phyloP scores from a whole-genome alignment of 768 basidiomycete genomes.

The Leccinum subgranulosum region DNA sequence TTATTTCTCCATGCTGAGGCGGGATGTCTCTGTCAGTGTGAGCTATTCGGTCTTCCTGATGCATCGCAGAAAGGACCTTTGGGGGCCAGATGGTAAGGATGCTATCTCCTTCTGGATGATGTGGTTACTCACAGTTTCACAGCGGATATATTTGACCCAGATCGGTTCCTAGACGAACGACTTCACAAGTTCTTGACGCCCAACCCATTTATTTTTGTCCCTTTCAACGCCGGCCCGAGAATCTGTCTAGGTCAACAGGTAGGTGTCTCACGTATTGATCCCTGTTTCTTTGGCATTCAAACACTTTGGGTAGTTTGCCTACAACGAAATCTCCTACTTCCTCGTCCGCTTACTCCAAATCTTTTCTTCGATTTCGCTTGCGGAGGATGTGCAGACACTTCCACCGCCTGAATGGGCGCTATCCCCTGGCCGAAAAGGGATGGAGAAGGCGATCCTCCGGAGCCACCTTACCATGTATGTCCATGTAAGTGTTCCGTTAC shows the following conservation, averaged over 20 bases:
- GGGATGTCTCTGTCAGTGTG: slow-evolving; percentile 25
- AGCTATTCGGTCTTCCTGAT: slow-evolving; percentile 50
- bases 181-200: slow-evolving; percentile 50
- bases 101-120: neutral
- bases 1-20: neutral
- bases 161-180: slow-evolving; percentile 62
- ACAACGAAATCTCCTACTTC: slow-evolving; percentile 62
- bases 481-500: slow-evolving; percentile 31
- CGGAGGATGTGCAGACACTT: slow-evolving; percentile 41
- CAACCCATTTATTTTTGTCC: slow-evolving; percentile 51
- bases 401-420: slow-evolving; percentile 46
- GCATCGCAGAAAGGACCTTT: slow-evolving; percentile 61
- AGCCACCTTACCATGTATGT: slow-evolving; percentile 55
- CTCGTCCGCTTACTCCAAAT: slow-evolving; percentile 56
- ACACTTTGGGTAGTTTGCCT: slow-evolving; percentile 49
- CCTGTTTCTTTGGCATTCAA: neutral
- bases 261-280: neutral
- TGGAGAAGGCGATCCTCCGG: slow-evolving; percentile 45
- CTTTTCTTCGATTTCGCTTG: slow-evolving; percentile 46
- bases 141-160: slow-evolving; percentile 62
- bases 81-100: slow-evolving; percentile 61
- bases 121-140: neutral
- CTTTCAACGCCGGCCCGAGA: slow-evolving; percentile 40
- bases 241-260: slow-evolving; percentile 40
- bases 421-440: slow-evolving; percentile 34